Evolutionary conservation across 1,139 yeast genomes (phyloP).

Genomic region (Spencermartinsiella ligniputridi): DNA sequence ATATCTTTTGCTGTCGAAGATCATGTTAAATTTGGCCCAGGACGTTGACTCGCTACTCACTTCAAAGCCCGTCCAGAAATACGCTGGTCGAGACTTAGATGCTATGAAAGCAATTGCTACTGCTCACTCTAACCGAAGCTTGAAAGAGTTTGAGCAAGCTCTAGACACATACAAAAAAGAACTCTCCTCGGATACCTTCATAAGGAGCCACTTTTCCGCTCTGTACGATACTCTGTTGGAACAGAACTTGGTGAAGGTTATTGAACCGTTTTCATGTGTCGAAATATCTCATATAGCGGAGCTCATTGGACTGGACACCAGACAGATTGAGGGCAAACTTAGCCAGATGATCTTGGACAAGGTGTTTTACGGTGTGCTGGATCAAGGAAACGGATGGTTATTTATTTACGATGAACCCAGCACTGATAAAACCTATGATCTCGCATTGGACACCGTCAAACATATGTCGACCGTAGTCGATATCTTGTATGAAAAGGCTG

Average conservation of each 20-base stretch:
- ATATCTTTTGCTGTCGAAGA: conserved; percentile 87
- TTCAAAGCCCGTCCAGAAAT: conserved; percentile 77
- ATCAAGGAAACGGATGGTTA: conserved; percentile 98
- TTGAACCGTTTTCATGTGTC: conserved; percentile 93
- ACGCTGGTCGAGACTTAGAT: conserved; percentile 68
- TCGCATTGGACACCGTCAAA: conserved; percentile 80
- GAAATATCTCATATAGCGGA: conserved; percentile 86
- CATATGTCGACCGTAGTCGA: conserved; percentile 89
- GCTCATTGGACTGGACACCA: conserved; percentile 80
- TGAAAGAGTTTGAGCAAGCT: conserved; percentile 84
- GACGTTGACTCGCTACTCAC: conserved; percentile 76
- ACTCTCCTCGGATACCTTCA: conserved; percentile 79
- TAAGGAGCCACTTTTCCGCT: conserved; percentile 88
- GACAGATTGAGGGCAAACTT: conserved; percentile 89
- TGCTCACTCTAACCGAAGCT: conserved; percentile 85
- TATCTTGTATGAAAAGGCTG: conserved; percentile 87
- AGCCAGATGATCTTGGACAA: conserved; percentile 96
- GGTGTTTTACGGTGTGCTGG: conserved; percentile 90
- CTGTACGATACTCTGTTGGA: conserved; percentile 90
- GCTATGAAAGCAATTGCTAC: conserved; percentile 93
- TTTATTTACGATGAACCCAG: conserved; percentile 86
- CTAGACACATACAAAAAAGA: conserved; percentile 68
- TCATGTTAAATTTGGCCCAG: conserved; percentile 84
- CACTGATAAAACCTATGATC: conserved; percentile 83
- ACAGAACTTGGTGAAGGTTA: conserved; percentile 88